Conservation (phyloP, 2,329 filamentous ascomycete species). For the Cytospora schulzeri region DNA sequence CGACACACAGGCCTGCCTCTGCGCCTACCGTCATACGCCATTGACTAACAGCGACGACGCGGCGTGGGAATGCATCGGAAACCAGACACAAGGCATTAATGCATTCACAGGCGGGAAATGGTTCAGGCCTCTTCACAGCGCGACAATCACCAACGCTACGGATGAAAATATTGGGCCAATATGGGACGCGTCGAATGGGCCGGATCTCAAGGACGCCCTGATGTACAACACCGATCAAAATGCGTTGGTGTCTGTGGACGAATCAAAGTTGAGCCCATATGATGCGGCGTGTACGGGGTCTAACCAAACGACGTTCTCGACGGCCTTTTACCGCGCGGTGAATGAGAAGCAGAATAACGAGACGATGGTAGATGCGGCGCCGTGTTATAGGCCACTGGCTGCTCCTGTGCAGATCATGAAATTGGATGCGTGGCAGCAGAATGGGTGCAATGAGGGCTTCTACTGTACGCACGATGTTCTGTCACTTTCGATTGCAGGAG, state of each 20-base stretch:
- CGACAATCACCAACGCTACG: constrained; percentile 25
- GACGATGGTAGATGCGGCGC: constrained; percentile 40
- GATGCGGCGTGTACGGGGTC: constrained; percentile 45
- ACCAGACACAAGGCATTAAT: constrained; percentile 45
- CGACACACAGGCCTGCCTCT: constrained; percentile 44
- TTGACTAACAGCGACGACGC: constrained; percentile 28
- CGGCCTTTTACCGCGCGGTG: constrained; percentile 42
- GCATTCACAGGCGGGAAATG: constrained; percentile 43
- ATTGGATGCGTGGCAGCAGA: constrained; percentile 38
- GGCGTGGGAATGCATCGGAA: constrained; percentile 49
- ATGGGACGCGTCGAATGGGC: constrained; percentile 42
- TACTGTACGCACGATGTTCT: constrained; percentile 40
- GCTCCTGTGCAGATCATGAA: constrained; percentile 45
- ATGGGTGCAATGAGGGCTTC: constrained; percentile 46
- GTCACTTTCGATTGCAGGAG: neutral
- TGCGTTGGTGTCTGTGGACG: constrained; percentile 33
- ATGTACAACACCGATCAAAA: constrained; percentile 34
- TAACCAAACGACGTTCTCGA: constrained; percentile 46
- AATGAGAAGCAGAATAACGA: constrained; percentile 33
- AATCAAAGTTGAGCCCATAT: constrained; percentile 37
- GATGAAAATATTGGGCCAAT: constrained; percentile 32
- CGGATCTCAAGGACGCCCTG: constrained; percentile 36
- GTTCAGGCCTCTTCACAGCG: constrained; percentile 40
- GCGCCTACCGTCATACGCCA: constrained; percentile 37
- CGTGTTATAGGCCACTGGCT: constrained; percentile 44